Evolutionary conservation across 2,329 filamentous ascomycete species (phyloP).

Genomic region (Botryotinia globosa): DNA sequence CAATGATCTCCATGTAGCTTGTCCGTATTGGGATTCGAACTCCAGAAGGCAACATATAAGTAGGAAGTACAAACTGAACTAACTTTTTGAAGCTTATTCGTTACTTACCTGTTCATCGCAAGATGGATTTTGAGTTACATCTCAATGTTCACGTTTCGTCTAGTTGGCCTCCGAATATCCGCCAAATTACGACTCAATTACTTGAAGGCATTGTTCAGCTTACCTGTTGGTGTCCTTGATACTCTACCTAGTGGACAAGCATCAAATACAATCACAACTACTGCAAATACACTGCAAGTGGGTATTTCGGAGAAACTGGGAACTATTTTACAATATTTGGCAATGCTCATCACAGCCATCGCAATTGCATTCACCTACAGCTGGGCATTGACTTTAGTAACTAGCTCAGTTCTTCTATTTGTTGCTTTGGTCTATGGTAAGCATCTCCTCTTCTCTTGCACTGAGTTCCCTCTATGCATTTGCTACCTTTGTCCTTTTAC

Average conservation of each 20-base stretch:
- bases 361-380: conserved; percentile 56
- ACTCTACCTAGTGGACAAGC: conserved; percentile 52
- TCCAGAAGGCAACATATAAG: not conserved
- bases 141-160: conserved; percentile 58
- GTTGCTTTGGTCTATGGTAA: conserved; percentile 48
- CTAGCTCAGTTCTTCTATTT: conserved; percentile 55
- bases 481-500: not conserved
- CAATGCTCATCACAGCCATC: conserved; percentile 52
- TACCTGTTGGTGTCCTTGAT: conserved; percentile 67
- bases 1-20: not conserved
- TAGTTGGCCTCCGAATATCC: conserved; percentile 61
- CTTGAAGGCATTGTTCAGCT: conserved; percentile 59
- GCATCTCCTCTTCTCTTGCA: not conserved
- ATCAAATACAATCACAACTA: conserved; percentile 55
- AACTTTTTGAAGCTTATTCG: conserved; percentile 52
- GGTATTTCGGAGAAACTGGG: conserved; percentile 64
- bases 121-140: conserved; percentile 63
- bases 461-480: not conserved
- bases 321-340: conserved; percentile 53
- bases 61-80: not conserved
- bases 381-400: conserved; percentile 60
- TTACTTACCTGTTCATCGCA: conserved; percentile 68
- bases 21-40: not conserved
- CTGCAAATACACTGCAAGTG: conserved; percentile 61
- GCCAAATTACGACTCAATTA: conserved; percentile 63